Conservation (phyloP, 2,329 filamentous ascomycete species). For the Cladorrhinum sp. region DNA sequence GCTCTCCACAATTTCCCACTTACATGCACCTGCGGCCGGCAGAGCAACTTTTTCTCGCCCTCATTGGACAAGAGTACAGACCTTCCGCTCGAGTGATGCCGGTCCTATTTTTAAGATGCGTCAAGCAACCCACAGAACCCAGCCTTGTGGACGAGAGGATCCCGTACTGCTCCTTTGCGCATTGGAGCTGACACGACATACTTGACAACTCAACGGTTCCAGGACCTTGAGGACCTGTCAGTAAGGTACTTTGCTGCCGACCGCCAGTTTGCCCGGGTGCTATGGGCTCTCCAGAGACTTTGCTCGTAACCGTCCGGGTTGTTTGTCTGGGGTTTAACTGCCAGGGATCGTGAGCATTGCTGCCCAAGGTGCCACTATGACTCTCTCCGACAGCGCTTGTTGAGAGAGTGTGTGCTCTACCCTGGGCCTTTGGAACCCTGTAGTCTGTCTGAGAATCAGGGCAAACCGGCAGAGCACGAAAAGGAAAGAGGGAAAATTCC, state of each 20-base stretch:
- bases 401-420: not conserved
- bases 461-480: not conserved
- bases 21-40: slow-evolving; percentile 7
- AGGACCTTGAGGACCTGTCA: slow-evolving; percentile 21
- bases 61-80: slow-evolving; percentile 34
- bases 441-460: not conserved
- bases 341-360: slow-evolving; percentile 40
- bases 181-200: slow-evolving; percentile 19
- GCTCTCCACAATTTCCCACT: slow-evolving; percentile 28
- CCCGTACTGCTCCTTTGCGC: slow-evolving; percentile 25
- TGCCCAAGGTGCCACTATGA: slow-evolving; percentile 40
- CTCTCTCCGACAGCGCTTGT: slow-evolving; percentile 24
- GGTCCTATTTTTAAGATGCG: slow-evolving; percentile 4
- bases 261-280: slow-evolving; percentile 30
- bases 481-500: slow-evolving; percentile 6
- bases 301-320: slow-evolving; percentile 23
- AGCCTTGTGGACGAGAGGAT: slow-evolving; percentile 27
- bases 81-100: slow-evolving; percentile 22
- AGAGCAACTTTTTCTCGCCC: slow-evolving; percentile 15
- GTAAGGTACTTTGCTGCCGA: slow-evolving; percentile 24
- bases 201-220: slow-evolving; percentile 23
- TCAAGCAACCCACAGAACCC: slow-evolving; percentile 19
- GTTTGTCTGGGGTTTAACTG: slow-evolving; percentile 21
- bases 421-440: not conserved
- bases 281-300: slow-evolving; percentile 25